Evolutionary conservation across 2,329 filamentous ascomycete species (phyloP), one percentile per base, ranked within the genome.

Genomic region (Colletotrichum neosansevieriae): DNA sequence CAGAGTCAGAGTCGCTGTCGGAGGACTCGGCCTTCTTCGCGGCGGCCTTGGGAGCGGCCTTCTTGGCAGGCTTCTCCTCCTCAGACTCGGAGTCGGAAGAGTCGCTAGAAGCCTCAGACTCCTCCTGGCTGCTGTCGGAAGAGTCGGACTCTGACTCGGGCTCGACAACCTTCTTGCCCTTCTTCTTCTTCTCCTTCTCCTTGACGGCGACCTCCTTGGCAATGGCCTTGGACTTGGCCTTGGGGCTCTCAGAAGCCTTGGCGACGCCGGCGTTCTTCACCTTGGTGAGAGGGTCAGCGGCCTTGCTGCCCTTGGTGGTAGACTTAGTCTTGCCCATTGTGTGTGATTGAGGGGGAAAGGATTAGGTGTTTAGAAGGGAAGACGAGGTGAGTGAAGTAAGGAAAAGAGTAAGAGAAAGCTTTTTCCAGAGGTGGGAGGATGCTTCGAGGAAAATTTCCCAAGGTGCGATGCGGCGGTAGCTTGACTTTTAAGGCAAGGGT

Each of bases 201-300:
- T 88, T 88, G 73, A 82, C 78, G 67, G 86, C 82, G 51, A 81
- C 76, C 69, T 85, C 82, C 85, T 92, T 92, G 74, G 89, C 89
- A 65, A 88, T 77, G 72, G 89, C 84, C 85, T 92, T 92, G 74
- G 88, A 86, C 84, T 91, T 91, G 70, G 85, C 81, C 81, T 89
- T 91, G 76, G 89, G 81, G 72, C 86, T 86, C 79, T 91, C 85
- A 70, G 87, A 83, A 60, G 89, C 78, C 85, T 94, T 94, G 82
- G 86, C 87, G 75, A 92, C 85, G 72, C 87, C 87, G 73, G 85
- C 89, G 74, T 85, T 85, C 85, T 92, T 93, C 80, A 90, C 88
- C 73, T 81, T 77, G 75, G 82, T 79, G 74, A 84, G 76, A 70
- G 82, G 77, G 76, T 85, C 84, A 75, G 82, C 79, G 73, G 85